Evolutionary conservation across 306 rosid species (phyloP), one percentile per base, ranked within the genome.

Genomic region (Adenanthera pavonina): DNA sequence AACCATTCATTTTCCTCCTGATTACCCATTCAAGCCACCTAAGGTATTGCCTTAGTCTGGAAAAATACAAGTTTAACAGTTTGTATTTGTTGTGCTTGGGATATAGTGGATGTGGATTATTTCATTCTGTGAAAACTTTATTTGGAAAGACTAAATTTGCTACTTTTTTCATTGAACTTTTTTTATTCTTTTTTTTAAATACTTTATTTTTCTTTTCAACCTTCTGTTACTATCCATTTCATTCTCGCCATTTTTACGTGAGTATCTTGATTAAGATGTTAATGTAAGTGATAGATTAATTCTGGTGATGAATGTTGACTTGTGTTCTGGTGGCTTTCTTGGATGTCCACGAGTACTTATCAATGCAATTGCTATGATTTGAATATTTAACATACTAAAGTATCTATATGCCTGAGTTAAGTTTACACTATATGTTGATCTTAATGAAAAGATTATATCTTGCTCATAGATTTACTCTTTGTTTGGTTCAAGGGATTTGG

Each of bases 1-100:
- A 72, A 91, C 94, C 56, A 91, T 93, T 86, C 97, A 93, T 82
- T 93, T 93, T 84, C 97, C 97, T 85, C 96, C 96, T 14, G 94
- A 93, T 78, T 91, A 93, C 86, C 96, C 96, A 68, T 91, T 93
- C 86, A 93, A 93, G 72, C 97, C 96, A 48, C 96, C 94, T 30
- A 90, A 91, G 96, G 96, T 91, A 83, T 57, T 80, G 19, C 57
- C 47, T 60, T 44, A 13, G 19, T 54, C 73, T 35, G 38, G 33
- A 20, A 33, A 64, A 44, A 33, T 51, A 30, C 17, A 51, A 8
- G 17, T 49, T 74, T 67, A 46, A 78, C 61, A 36, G 53, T 75
- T 69, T 53, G 6, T 40, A 52, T 66, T 51, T 59, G 20, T 44
- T 65, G 52, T 66, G 49, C 57, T 62, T 56, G 53, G 25, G n/a